These are phyloP conservation scores for Tremella mesenterica DNA, from an alignment of 768 basidiomycete genomes.

Conservation along the genomic window DNA sequence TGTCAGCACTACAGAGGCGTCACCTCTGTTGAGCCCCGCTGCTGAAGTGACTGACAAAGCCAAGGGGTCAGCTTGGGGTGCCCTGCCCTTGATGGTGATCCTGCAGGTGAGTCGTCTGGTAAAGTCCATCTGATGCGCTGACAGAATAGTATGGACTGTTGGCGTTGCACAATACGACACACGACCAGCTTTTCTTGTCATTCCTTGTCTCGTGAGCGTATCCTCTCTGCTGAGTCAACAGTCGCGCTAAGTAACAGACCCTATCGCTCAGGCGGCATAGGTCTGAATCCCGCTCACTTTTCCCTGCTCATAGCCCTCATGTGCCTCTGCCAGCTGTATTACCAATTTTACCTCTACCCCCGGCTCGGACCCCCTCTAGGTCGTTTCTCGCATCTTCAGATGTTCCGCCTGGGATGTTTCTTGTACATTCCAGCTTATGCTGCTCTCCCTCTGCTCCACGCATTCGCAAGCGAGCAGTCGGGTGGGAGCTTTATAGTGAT, in stretches of 20 bases:
- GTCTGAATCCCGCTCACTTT: slow-evolving; percentile 82
- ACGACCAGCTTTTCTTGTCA: slow-evolving; percentile 84
- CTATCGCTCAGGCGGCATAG: slow-evolving; percentile 77
- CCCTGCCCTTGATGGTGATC: slow-evolving; percentile 75
- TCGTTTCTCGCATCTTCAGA: slow-evolving; percentile 43
- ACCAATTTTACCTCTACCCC: slow-evolving; percentile 52
- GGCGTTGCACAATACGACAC: slow-evolving; percentile 74
- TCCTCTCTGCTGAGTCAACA: not conserved
- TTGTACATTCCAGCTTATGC: slow-evolving; percentile 87
- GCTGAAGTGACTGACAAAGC: slow-evolving; percentile 45
- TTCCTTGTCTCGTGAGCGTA: slow-evolving; percentile 73
- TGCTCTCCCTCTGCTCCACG: slow-evolving; percentile 61
- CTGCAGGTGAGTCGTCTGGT: slow-evolving; percentile 50
- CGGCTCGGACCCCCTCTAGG: slow-evolving; percentile 45
- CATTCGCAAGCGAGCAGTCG: slow-evolving; percentile 59
- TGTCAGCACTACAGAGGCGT: slow-evolving; percentile 2
- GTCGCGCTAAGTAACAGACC: slow-evolving; percentile 49
- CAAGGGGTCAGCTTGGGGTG: slow-evolving; percentile 56
- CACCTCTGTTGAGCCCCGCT: slow-evolving; percentile 12
- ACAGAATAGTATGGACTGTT: slow-evolving; percentile 62
- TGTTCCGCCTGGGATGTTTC: slow-evolving; percentile 50
- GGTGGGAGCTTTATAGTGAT: slow-evolving; percentile 73
- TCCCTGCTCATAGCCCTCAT: slow-evolving; percentile 77
- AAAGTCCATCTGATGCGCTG: slow-evolving; percentile 3
- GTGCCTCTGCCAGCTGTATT: slow-evolving; percentile 87